phyloP scores from a whole-genome alignment of 257 asterid genomes.

The Solanum medicagineum region DNA sequence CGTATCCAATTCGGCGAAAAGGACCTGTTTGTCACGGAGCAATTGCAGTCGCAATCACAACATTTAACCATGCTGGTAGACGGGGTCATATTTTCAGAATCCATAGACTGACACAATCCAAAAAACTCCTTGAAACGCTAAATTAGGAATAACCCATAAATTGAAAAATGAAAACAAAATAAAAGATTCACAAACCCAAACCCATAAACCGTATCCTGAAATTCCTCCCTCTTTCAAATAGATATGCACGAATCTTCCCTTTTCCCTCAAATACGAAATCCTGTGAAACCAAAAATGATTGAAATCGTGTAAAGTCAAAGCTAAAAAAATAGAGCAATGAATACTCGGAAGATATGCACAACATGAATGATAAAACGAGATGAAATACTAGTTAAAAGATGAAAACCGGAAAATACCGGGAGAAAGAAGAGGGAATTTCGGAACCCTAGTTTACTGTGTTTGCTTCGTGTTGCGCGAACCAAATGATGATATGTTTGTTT shows the following conservation, averaged over 20 bases:
- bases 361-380: background rate
- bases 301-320: conserved; percentile 3
- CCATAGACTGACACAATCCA: conserved; percentile 40
- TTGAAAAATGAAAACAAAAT: background rate
- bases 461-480: background rate
- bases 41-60: conserved; percentile 68
- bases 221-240: background rate
- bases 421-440: background rate
- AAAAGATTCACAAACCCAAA: conserved; percentile 1
- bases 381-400: background rate
- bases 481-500: background rate
- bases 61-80: conserved; percentile 37
- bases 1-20: conserved; percentile 43
- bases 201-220: background rate
- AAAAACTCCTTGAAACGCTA: conserved; percentile 9
- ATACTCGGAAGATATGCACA: background rate
- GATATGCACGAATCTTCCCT: background rate
- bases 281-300: background rate
- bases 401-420: background rate
- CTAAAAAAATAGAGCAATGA: background rate
- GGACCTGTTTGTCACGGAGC: conserved; percentile 32
- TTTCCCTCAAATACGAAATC: conserved; percentile 11
- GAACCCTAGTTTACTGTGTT: background rate
- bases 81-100: conserved; percentile 27
- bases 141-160: background rate